phyloP scores from a whole-genome alignment of 2,329 filamentous ascomycete genomes.

The Aspergillus novofumigatus region DNA sequence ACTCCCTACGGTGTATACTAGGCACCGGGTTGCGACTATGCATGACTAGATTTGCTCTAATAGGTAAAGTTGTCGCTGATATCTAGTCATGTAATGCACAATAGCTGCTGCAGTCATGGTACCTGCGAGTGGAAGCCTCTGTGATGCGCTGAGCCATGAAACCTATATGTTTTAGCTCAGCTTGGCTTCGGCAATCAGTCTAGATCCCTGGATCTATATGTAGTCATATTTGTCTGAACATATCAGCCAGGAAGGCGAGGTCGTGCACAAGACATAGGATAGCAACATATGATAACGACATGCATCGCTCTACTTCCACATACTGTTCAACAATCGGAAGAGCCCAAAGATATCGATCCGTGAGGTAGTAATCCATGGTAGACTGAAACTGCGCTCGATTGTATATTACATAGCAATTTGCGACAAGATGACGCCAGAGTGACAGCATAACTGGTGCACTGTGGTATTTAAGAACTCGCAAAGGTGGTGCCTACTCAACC shows the following conservation, averaged over 20 bases:
- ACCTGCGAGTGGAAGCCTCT: not conserved
- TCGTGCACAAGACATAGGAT: not conserved
- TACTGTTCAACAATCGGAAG: not conserved
- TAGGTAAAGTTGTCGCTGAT: no score
- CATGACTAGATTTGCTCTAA: no score
- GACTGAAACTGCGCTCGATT: not conserved
- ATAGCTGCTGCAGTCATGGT: no score
- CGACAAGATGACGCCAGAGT: constrained; percentile 25
- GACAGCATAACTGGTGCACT: not conserved
- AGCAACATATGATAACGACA: not conserved
- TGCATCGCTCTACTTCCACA: not conserved
- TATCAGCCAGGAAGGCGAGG: not conserved
- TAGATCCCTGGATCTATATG: not conserved
- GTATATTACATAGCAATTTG: constrained; percentile 1
- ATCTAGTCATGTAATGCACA: no score
- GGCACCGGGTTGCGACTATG: no score
- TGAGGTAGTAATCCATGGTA: not conserved
- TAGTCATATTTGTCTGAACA: not conserved
- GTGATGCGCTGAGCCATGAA: not conserved
- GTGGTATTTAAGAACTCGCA: not conserved
- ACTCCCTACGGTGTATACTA: no score
- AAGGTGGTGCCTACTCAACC: not conserved
- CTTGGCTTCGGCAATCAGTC: not conserved
- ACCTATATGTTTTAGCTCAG: not conserved
- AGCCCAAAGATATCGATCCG: no score